phyloP scores from a whole-genome alignment of 441 rosid species.

The Pelargonium citronellum region DNA sequence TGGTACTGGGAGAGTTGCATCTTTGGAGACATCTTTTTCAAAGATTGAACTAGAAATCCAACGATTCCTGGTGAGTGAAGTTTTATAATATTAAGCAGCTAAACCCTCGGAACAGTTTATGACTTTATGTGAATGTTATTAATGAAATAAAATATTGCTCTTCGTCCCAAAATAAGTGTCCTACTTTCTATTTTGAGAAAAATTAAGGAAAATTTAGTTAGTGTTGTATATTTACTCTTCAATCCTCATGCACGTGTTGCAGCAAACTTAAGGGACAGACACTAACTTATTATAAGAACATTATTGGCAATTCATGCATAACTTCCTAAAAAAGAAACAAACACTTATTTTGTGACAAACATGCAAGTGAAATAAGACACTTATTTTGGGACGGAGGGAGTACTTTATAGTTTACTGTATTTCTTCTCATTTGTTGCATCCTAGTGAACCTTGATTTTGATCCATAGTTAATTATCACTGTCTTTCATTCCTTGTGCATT shows the following conservation, averaged over 20 bases:
- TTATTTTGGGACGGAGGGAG: background rate
- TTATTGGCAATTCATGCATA: too few relatives aligned
- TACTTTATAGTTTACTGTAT: background rate
- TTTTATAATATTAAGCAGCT: background rate
- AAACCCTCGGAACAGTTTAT: background rate
- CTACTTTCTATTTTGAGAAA: too few relatives aligned
- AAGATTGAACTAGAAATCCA: constrained; percentile 94
- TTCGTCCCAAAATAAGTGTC: too few relatives aligned
- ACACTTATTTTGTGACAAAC: too few relatives aligned
- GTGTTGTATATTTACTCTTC: background rate
- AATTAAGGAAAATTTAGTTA: too few relatives aligned
- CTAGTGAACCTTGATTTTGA: background rate
- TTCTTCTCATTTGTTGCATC: background rate
- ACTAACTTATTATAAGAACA: too few relatives aligned
- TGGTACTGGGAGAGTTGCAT: constrained; percentile 96
- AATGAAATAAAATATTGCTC: too few relatives aligned
- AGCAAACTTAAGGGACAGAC: too few relatives aligned
- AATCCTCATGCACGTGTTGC: background rate
- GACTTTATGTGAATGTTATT: background rate
- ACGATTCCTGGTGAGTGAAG: constrained; percentile 64
- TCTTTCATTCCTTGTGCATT: background rate
- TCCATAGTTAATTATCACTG: background rate
- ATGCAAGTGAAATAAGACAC: too few relatives aligned
- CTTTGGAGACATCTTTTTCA: constrained; percentile 85
- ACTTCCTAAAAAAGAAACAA: too few relatives aligned